These are phyloP conservation scores for Cryphonectria radicalis DNA, from an alignment of 2,329 filamentous ascomycete species.

Conservation along the genomic window DNA sequence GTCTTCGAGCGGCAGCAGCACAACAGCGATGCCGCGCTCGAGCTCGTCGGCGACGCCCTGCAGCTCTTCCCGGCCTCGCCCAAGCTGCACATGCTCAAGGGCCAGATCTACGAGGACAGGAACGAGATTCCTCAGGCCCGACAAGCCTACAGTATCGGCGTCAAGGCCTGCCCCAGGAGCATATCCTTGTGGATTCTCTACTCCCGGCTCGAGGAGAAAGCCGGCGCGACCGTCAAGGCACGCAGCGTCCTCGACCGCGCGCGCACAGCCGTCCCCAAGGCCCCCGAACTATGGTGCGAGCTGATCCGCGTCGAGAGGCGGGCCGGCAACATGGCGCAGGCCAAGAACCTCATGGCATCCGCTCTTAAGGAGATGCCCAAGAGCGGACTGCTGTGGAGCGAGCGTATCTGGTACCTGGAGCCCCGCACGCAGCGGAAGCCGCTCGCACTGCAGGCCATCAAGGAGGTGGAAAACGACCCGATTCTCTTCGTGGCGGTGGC, in stretches of 20 bases:
- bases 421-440: constrained; percentile 90
- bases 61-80: constrained; percentile 82
- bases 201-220: constrained; percentile 82
- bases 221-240: constrained; percentile 85
- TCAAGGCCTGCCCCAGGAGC: constrained; percentile 82
- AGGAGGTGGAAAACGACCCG: constrained; percentile 93
- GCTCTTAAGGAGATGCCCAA: constrained; percentile 90
- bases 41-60: constrained; percentile 84
- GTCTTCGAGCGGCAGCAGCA: constrained; percentile 88
- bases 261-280: constrained; percentile 84
- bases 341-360: constrained; percentile 89
- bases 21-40: constrained; percentile 78
- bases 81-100: constrained; percentile 99
- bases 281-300: constrained; percentile 85
- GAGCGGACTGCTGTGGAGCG: constrained; percentile 86
- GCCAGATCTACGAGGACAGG: constrained; percentile 90
- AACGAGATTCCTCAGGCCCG: constrained; percentile 81
- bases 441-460: constrained; percentile 89
- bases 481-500: constrained; percentile 89
- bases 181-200: constrained; percentile 90
- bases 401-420: constrained; percentile 95
- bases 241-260: constrained; percentile 92
- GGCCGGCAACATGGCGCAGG: constrained; percentile 80
- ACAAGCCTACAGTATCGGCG: constrained; percentile 87
- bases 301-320: constrained; percentile 91